These are phyloP conservation scores for Castanopsis chinensis DNA, from an alignment of 306 rosid genomes.

Conservation along the genomic window DNA sequence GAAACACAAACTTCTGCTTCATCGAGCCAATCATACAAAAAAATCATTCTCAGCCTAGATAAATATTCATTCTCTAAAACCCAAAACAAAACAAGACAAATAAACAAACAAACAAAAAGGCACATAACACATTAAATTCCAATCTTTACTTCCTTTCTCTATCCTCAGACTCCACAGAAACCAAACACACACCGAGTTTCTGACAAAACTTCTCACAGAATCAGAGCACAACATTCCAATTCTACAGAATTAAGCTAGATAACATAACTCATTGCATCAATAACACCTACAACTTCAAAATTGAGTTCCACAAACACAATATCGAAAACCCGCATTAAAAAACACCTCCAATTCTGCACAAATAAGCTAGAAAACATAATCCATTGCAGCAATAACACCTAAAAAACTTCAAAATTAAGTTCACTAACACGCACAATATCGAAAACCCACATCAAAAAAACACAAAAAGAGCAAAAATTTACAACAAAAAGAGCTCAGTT, in stretches of 20 bases:
- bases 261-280: background rate
- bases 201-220: background rate
- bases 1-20: background rate
- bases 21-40: background rate
- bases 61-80: background rate
- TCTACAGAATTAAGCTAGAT: background rate
- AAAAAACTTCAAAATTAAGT: background rate
- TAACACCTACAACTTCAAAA: background rate
- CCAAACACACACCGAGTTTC: conserved; percentile 1
- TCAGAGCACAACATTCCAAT: background rate
- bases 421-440: background rate
- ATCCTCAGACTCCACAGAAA: background rate
- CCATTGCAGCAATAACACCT: background rate
- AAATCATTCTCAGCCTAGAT: background rate
- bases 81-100: background rate
- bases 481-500: conserved; percentile 1
- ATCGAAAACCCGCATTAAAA: background rate
- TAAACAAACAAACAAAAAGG: background rate
- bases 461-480: conserved; percentile 8
- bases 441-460: conserved; percentile 1
- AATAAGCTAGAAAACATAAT: background rate
- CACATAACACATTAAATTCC: background rate
- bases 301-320: background rate
- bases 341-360: background rate
- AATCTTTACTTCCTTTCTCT: background rate